phyloP scores from a whole-genome alignment of 495 filamentous ascomycete species.

The Neurospora tetrasperma region DNA sequence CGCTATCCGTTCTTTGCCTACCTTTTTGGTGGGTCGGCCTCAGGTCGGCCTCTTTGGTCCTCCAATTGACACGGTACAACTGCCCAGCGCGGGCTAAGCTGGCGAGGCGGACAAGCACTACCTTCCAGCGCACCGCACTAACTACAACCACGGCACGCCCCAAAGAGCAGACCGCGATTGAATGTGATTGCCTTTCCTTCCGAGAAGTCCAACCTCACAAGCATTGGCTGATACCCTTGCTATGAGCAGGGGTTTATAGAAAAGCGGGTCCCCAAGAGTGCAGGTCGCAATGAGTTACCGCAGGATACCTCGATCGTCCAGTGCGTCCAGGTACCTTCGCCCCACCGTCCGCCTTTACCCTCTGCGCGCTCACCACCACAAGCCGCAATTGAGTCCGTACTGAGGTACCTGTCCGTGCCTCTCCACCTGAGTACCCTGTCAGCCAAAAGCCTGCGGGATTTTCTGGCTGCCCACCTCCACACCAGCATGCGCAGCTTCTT shows the following conservation, averaged over 20 bases:
- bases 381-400: slow-evolving; percentile 6
- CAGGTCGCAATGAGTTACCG: slow-evolving; percentile 19
- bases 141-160: neutral
- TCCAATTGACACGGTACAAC: slow-evolving; percentile 16
- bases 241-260: neutral
- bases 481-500: neutral
- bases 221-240: slow-evolving; percentile 10
- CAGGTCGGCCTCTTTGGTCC: slow-evolving; percentile 11
- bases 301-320: slow-evolving; percentile 18
- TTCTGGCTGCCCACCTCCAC: slow-evolving; percentile 17
- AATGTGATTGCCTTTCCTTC: slow-evolving; percentile 15
- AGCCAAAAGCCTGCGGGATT: slow-evolving; percentile 25
- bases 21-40: slow-evolving; percentile 8
- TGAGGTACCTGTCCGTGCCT: slow-evolving; percentile 18
- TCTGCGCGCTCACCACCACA: neutral
- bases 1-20: neutral
- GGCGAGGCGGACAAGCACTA: neutral
- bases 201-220: slow-evolving; percentile 10
- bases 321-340: slow-evolving; percentile 14
- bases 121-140: neutral
- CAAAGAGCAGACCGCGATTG: slow-evolving; percentile 6
- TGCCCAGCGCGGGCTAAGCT: neutral
- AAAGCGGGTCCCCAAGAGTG: slow-evolving; percentile 14
- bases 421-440: slow-evolving; percentile 16
- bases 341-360: slow-evolving; percentile 8